Base-by-base conservation (phyloP, 169 alveolate genomes). In the Gregarina niphandrodes region DNA sequence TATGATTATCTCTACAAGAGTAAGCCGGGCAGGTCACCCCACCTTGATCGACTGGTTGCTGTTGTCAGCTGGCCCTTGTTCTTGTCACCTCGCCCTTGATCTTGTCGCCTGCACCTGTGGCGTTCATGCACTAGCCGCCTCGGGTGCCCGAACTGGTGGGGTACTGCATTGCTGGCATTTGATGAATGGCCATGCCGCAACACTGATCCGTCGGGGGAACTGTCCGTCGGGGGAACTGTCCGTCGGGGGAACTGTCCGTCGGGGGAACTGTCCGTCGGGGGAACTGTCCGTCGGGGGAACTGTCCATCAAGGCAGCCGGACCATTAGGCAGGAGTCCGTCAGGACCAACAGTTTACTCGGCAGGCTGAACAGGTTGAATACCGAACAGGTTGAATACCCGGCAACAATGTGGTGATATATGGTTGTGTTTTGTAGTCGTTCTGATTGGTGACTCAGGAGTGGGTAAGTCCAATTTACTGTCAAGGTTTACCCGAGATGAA, bases 401-500 rank as follows among this genome's bases (percentile, higher is more conserved):
- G n/a, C n/a, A n/a, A n/a, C n/a, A n/a, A n/a, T n/a, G n/a, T n/a
- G n/a, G n/a, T 18, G 19, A 3, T 31, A n/a, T 11, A 6, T 3
- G 16, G 9, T 3, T 18, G 31, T 6, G 35, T 21, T 11, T 1
- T 4, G 18, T 43, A 56, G 64, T 57, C 19, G 66, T 64, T 9
- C 52, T 57, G 39, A 64, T 64, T n/a, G 74, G 74, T 16, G 96
- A 84, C 57, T 77, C 93, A 5, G 91, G 91, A 28, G 96, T 84
- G 12, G 96, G 97, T 6, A 85, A 85, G 62, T 78, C 95, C 22
- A 83, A 85, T 54, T 49, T 83, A 40, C 79, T 80, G 21, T 63
- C 87, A 34, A 65, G 91, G 40, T 92, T 83, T 60, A 82, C 95
- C 13, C 77, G 91, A 37, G 91, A 86, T 30, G 88, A 74, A 45